A percentile compares a stretch with the other conserved stretches of the same genome.
Conservation (phyloP, 805 yeast genomes). For the Cyberlindnera sargentensis region DNA sequence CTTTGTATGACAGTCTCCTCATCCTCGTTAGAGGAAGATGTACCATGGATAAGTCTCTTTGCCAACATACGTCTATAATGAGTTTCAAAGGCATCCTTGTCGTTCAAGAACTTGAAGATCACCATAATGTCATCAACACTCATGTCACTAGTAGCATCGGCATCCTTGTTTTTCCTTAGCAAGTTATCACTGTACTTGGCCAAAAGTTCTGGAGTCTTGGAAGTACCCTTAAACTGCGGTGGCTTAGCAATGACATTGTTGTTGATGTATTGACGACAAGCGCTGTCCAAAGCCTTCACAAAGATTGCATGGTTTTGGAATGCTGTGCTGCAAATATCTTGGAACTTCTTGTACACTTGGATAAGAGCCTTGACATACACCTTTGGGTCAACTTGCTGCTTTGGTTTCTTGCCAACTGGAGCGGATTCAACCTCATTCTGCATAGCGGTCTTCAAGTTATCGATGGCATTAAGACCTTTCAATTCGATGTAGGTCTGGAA, state of each 20-base stretch:
- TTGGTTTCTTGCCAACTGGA: constrained; percentile 27
- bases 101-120: constrained; percentile 80
- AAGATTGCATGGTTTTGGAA: constrained; percentile 72
- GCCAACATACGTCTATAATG: constrained; percentile 87
- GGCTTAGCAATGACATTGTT: constrained; percentile 69
- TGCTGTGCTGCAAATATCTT: constrained; percentile 53
- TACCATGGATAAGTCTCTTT: constrained; percentile 79
- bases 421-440: constrained; percentile 12
- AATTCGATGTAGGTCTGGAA: constrained; percentile 67
- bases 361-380: constrained; percentile 73
- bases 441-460: constrained; percentile 39
- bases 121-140: constrained; percentile 80
- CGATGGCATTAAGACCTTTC: constrained; percentile 56
- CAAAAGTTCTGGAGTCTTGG: constrained; percentile 87
- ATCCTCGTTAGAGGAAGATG: constrained; percentile 71
- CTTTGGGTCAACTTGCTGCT: constrained; percentile 51
- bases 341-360: constrained; percentile 60
- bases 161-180: constrained; percentile 65
- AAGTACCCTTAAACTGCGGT: constrained; percentile 30
- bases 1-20: constrained; percentile 83
- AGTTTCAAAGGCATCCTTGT: constrained; percentile 91
- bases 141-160: constrained; percentile 63
- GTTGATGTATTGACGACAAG: constrained; percentile 81
- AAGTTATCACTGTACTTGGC: constrained; percentile 85
- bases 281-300: constrained; percentile 82